phyloP scores from a whole-genome alignment of 2,329 filamentous ascomycete species.

The Diaporthe eres region DNA sequence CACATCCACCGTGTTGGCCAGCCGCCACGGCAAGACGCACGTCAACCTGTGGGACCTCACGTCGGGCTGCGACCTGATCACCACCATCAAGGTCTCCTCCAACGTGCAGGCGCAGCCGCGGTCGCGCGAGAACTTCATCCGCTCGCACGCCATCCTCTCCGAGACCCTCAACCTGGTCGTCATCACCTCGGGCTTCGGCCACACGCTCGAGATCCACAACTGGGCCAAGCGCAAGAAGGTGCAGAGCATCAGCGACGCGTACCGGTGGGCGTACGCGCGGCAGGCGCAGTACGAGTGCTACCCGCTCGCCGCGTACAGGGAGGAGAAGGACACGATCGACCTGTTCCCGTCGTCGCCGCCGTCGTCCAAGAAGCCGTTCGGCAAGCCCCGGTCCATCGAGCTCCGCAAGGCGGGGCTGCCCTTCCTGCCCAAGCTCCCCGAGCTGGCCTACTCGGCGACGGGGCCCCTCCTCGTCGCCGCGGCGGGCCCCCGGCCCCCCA shows the following conservation, averaged over 20 bases:
- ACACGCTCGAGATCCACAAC: slow-evolving; percentile 57
- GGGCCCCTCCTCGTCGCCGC: slow-evolving; percentile 56
- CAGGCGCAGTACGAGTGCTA: slow-evolving; percentile 53
- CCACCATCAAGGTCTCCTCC: slow-evolving; percentile 55
- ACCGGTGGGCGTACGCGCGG: slow-evolving; percentile 55
- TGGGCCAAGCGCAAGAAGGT: slow-evolving; percentile 57
- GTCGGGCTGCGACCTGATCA: slow-evolving; percentile 44
- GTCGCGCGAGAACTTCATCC: slow-evolving; percentile 59
- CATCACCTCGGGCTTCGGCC: slow-evolving; percentile 56
- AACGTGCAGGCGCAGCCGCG: slow-evolving; percentile 56
- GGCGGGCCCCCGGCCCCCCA: slow-evolving; percentile 56
- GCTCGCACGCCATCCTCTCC: slow-evolving; percentile 58
- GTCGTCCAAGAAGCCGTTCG: slow-evolving; percentile 54
- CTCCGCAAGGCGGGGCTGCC: slow-evolving; percentile 53
- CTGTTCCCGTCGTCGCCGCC: slow-evolving; percentile 50
- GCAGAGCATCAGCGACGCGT: slow-evolving; percentile 54
- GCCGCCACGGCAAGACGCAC: slow-evolving; percentile 51
- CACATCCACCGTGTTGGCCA: slow-evolving; percentile 52
- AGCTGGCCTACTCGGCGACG: slow-evolving; percentile 56
- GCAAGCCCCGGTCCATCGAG: slow-evolving; percentile 53
- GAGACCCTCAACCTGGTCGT: slow-evolving; percentile 55
- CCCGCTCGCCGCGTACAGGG: slow-evolving; percentile 54
- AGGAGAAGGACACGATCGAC: slow-evolving; percentile 51
- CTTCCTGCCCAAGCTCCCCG: slow-evolving; percentile 55
- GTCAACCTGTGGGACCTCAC: slow-evolving; percentile 49